These are phyloP conservation scores for Saccharomyces hybrid DNA, from an alignment of 1,139 yeast genomes.

Conservation along the genomic window DNA sequence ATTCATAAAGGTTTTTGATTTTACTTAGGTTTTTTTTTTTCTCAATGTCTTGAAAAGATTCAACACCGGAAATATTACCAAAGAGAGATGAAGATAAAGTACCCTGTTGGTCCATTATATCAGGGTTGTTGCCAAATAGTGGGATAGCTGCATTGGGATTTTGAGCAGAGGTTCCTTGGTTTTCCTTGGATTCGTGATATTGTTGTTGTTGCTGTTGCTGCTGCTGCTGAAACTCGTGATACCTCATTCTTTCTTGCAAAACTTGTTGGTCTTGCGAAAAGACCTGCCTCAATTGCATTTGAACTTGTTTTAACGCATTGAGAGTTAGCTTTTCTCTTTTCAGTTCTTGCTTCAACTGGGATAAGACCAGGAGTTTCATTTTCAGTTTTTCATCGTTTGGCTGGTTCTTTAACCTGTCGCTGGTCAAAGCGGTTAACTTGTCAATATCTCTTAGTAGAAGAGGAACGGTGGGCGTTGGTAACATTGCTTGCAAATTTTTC, in stretches of 20 bases:
- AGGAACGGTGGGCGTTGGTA: constrained; percentile 29
- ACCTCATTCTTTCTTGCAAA: constrained; percentile 22
- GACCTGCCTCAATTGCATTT: constrained; percentile 36
- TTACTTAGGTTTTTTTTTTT: constrained; percentile 15
- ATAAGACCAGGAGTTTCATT: constrained; percentile 31
- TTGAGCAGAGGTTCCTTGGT: constrained; percentile 3
- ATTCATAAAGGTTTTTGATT: constrained; percentile 19
- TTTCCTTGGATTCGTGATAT: not conserved
- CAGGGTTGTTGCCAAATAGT: constrained; percentile 15
- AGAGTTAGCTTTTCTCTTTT: constrained; percentile 35
- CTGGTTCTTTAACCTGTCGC: constrained; percentile 33
- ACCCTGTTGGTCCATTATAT: not conserved
- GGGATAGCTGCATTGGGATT: constrained; percentile 16
- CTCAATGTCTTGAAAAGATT: constrained; percentile 16
- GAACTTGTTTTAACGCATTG: constrained; percentile 36
- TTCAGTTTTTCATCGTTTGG: constrained; percentile 37
- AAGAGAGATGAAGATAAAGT: constrained; percentile 19
- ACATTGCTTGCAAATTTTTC: constrained; percentile 26
- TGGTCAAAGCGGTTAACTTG: constrained; percentile 35
- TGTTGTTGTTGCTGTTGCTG: constrained; percentile 16
- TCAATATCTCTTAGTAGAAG: constrained; percentile 34
- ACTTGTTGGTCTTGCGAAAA: constrained; percentile 32
- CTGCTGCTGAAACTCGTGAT: constrained; percentile 17
- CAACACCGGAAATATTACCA: constrained; percentile 14
- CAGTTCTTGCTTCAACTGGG: constrained; percentile 32